These are phyloP conservation scores for Rhynchosporium secalis DNA, from an alignment of 2,329 filamentous ascomycete genomes.

Conservation along the genomic window DNA sequence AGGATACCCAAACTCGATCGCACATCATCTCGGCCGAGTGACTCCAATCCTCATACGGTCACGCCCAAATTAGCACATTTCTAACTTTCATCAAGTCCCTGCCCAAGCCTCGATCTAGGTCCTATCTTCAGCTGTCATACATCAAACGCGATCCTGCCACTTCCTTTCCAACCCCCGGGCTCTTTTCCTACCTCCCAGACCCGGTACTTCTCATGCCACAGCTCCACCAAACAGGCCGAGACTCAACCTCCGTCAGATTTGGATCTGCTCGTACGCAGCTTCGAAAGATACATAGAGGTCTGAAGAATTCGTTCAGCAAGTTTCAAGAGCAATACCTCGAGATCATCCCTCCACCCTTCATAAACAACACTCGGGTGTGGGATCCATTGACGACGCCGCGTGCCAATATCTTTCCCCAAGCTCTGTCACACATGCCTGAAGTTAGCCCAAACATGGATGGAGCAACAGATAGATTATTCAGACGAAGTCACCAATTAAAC, in stretches of 20 bases:
- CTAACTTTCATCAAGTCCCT: background rate
- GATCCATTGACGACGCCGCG: slow-evolving; percentile 7
- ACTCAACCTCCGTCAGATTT: slow-evolving; percentile 22
- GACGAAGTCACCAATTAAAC: slow-evolving; percentile 22
- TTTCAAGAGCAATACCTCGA: slow-evolving; percentile 19
- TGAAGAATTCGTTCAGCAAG: slow-evolving; percentile 28
- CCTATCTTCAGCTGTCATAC: background rate
- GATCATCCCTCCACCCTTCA: slow-evolving; percentile 22
- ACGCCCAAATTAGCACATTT: background rate
- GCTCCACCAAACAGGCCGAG: slow-evolving; percentile 7
- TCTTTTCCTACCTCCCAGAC: background rate
- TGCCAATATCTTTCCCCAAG: background rate
- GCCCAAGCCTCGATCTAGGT: background rate
- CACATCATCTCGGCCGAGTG: background rate
- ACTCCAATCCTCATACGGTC: too few species aligned
- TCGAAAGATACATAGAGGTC: slow-evolving; percentile 25
- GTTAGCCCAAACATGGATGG: slow-evolving; percentile 34
- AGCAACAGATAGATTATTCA: slow-evolving; percentile 31
- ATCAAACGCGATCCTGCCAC: background rate
- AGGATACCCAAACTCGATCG: background rate
- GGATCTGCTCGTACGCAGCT: slow-evolving; percentile 25
- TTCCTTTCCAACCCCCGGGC: background rate
- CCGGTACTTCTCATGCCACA: slow-evolving; percentile 9
- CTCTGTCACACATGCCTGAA: background rate
- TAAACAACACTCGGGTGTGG: slow-evolving; percentile 18